These are phyloP conservation scores for Ceratocystis harringtonii DNA, from an alignment of 2,329 filamentous ascomycete genomes.

Conservation along the genomic window DNA sequence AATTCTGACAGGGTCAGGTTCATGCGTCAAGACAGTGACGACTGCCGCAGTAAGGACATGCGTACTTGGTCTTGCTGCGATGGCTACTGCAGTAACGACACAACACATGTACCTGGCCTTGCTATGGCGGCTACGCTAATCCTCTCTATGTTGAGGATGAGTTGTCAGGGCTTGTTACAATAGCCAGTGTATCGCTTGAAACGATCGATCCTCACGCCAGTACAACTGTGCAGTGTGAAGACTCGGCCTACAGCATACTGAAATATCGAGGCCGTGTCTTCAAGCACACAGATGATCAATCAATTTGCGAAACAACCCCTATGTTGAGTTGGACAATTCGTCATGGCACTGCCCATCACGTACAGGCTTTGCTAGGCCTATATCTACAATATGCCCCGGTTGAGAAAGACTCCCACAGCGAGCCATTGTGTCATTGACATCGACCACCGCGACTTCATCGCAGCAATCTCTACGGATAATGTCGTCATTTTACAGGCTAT, in stretches of 20 bases:
- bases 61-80: constrained; percentile 23
- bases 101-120: too few relatives aligned
- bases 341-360: constrained; percentile 21
- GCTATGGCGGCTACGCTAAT: constrained; percentile 24
- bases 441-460: constrained; percentile 28
- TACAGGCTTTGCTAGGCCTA: constrained; percentile 44
- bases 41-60: constrained; percentile 27
- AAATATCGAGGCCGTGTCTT: neutral
- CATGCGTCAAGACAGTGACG: constrained; percentile 29
- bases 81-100: too few relatives aligned
- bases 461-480: constrained; percentile 34
- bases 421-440: constrained; percentile 28
- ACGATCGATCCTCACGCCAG: constrained; percentile 46
- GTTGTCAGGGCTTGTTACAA: constrained; percentile 42
- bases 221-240: constrained; percentile 38
- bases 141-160: constrained; percentile 31
- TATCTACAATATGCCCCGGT: constrained; percentile 29
- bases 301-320: neutral
- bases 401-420: constrained; percentile 24
- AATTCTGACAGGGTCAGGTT: constrained; percentile 59
- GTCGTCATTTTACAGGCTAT: constrained; percentile 45
- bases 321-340: constrained; percentile 36
- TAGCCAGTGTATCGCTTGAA: constrained; percentile 42
- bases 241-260: neutral
- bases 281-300: neutral